Percentiles rank a stretch among this genome's conserved stretches.
These are phyloP conservation scores for Saccharata proteae DNA, from an alignment of 2,329 filamentous ascomycete genomes.

Conservation along the genomic window DNA sequence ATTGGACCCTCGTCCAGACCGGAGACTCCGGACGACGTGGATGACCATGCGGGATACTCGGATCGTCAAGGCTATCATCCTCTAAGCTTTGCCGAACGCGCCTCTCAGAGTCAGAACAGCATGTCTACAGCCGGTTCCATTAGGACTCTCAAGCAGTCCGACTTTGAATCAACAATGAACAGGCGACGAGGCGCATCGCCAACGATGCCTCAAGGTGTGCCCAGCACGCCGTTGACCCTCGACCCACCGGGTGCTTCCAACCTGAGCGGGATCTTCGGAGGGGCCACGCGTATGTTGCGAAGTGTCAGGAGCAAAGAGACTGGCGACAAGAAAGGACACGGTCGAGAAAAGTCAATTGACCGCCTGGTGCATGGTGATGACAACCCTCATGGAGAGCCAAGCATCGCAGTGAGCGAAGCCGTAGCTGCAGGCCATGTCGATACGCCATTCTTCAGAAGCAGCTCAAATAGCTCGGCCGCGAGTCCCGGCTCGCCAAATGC, in stretches of 20 bases:
- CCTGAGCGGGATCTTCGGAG: conserved; percentile 34
- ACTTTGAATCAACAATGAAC: conserved; percentile 16
- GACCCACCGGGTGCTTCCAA: conserved; percentile 30
- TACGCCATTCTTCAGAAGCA: conserved; percentile 33
- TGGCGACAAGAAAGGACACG: conserved; percentile 34
- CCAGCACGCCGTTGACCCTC: conserved; percentile 30
- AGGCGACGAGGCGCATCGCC: conserved; percentile 21
- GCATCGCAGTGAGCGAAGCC: conserved; percentile 50
- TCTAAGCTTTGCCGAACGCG: conserved; percentile 23
- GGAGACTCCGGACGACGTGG: conserved; percentile 23
- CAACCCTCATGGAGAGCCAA: conserved; percentile 53
- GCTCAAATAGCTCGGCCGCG: conserved; percentile 20
- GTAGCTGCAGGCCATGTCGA: conserved; percentile 49
- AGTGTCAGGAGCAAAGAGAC: conserved; percentile 29
- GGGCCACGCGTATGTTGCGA: conserved; percentile 34
- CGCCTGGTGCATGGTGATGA: conserved; percentile 41
- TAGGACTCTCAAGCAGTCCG: conserved; percentile 32
- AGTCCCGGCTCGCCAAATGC: conserved; percentile 34
- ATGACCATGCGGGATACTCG: conserved; percentile 17
- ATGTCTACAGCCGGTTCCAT: conserved; percentile 31
- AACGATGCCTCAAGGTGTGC: conserved; percentile 29
- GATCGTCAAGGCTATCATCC: conserved; percentile 11
- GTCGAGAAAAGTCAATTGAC: conserved; percentile 51
- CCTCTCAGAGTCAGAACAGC: conserved; percentile 22
- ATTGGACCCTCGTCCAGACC: conserved; percentile 27